Evolutionary conservation across 495 filamentous ascomycete genomes (phyloP).

Genomic region (Xylaria palmicola): DNA sequence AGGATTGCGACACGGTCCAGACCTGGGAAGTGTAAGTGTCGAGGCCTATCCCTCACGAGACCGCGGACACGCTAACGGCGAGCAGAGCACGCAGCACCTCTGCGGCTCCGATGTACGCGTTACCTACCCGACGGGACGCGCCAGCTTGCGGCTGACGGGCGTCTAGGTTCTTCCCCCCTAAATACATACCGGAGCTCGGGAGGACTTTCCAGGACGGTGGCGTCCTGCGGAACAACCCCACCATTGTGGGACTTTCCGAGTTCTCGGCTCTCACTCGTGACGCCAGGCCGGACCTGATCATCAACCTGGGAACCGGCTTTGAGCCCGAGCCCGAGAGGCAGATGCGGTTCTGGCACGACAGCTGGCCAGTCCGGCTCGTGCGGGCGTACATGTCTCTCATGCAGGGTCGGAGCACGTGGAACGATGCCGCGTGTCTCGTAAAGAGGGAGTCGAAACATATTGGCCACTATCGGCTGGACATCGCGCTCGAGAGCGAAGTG

Average conservation of each 20-base stretch:
- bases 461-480: background rate
- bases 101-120: background rate
- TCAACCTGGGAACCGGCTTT: background rate
- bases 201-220: conserved; percentile 7
- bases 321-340: background rate
- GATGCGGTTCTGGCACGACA: background rate
- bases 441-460: conserved; percentile 5
- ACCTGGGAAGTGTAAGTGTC: conserved; percentile 2
- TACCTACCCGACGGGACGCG: background rate
- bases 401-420: background rate
- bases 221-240: conserved; percentile 3
- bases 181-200: conserved; percentile 3
- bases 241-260: background rate
- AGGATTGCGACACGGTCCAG: background rate
- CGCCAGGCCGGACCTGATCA: background rate
- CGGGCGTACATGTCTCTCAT: conserved; percentile 1
- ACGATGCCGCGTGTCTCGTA: background rate
- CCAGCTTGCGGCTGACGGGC: background rate
- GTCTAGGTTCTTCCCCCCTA: conserved; percentile 3
- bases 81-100: background rate
- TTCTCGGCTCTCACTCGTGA: background rate
- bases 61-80: background rate
- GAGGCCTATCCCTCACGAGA: background rate
- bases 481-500: conserved; percentile 4
- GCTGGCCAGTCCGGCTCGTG: background rate